A percentile compares a stretch with the other conserved stretches of the same genome.
Conservation (phyloP, 352 stramenopile genomes). For the Bremia lactucae region DNA sequence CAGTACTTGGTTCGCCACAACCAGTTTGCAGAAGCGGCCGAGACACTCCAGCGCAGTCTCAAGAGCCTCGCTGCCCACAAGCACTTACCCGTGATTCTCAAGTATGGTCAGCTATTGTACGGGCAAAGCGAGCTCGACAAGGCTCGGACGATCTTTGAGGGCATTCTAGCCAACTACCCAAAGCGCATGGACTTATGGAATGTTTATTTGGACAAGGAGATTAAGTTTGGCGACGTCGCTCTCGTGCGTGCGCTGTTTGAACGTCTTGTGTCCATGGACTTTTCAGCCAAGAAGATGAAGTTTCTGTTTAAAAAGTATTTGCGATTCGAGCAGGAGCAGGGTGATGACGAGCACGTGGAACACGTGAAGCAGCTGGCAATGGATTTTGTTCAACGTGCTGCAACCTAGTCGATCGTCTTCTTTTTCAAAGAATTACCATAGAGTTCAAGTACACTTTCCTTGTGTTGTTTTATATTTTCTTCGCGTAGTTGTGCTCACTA, state of each 20-base stretch:
- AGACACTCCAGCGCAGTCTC: constrained; percentile 87
- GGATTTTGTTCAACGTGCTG: constrained; percentile 83
- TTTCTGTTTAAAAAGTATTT: constrained; percentile 97
- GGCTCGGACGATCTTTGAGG: constrained; percentile 92
- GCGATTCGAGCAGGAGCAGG: constrained; percentile 89
- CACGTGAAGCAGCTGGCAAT: constrained; percentile 92
- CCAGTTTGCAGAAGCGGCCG: constrained; percentile 62
- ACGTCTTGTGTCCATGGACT: constrained; percentile 88
- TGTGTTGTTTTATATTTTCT: too few species aligned
- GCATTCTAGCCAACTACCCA: constrained; percentile 88
- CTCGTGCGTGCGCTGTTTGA: constrained; percentile 87
- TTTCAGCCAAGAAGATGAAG: constrained; percentile 97
- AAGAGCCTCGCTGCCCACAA: constrained; percentile 91
- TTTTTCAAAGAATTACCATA: too few species aligned
- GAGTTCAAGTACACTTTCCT: too few species aligned
- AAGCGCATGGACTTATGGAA: constrained; percentile 95
- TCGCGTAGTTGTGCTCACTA: too few species aligned
- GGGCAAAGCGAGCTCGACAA: constrained; percentile 89
- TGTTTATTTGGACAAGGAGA: constrained; percentile 96
- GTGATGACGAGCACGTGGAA: constrained; percentile 76
- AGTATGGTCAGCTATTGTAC: constrained; percentile 94
- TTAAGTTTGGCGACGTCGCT: constrained; percentile 84
- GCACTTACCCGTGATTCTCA: constrained; percentile 90
- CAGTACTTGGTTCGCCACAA: constrained; percentile 77
- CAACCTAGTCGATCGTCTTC: constrained; percentile 22